These are phyloP conservation scores for Coprinopsis cinerea DNA, from an alignment of 768 basidiomycete genomes.

Conservation along the genomic window DNA sequence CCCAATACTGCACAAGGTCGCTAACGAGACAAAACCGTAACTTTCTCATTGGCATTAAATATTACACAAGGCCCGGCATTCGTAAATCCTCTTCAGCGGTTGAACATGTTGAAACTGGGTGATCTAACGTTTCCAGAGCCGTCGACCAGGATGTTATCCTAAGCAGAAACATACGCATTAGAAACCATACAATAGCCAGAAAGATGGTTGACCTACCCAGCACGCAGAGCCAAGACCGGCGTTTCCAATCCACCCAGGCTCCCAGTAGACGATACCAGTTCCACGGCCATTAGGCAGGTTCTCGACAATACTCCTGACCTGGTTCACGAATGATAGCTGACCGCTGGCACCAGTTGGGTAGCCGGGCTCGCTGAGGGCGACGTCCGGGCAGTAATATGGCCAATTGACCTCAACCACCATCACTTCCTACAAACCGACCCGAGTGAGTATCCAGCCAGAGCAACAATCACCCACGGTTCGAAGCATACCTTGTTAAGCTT, in stretches of 20 bases:
- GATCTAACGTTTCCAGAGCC: not conserved
- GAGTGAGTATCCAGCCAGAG: not conserved
- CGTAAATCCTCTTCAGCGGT: too few relatives aligned
- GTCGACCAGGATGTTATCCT: slow-evolving; percentile 3
- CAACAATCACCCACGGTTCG: too few relatives aligned
- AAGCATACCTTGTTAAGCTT: slow-evolving; percentile 48
- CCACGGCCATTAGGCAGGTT: slow-evolving; percentile 44
- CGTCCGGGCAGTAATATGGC: slow-evolving; percentile 44
- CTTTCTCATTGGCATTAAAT: too few relatives aligned
- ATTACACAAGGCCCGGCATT: too few relatives aligned
- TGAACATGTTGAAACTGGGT: slow-evolving; percentile 3
- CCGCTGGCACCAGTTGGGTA: slow-evolving; percentile 45
- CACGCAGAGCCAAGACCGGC: slow-evolving; percentile 40
- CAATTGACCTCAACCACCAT: slow-evolving; percentile 65
- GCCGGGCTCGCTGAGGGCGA: slow-evolving; percentile 38
- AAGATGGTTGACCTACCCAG: slow-evolving; percentile 22
- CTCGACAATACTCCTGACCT: slow-evolving; percentile 41
- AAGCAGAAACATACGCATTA: not conserved
- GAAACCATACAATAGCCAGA: not conserved
- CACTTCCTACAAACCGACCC: slow-evolving; percentile 30
- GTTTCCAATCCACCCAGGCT: slow-evolving; percentile 60
- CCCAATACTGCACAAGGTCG: too few relatives aligned
- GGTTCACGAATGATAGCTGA: slow-evolving; percentile 47
- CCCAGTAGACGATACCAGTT: slow-evolving; percentile 55
- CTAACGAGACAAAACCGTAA: too few relatives aligned